Conservation (phyloP, 2,329 filamentous ascomycete species). For the Hortaea werneckii region DNA sequence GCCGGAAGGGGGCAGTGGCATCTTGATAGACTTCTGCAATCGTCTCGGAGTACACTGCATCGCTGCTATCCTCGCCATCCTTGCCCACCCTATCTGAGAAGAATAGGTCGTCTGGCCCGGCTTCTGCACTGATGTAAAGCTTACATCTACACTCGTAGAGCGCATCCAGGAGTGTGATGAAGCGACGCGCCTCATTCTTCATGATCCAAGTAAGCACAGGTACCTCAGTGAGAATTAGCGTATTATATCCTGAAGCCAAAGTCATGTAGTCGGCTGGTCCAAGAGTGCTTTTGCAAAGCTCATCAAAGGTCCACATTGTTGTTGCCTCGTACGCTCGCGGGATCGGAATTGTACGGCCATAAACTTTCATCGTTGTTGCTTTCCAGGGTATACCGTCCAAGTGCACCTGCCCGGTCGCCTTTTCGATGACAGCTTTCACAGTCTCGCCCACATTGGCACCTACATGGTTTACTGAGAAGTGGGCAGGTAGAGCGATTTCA, state of each 20-base stretch:
- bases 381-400: constrained; percentile 28
- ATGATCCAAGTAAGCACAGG: constrained; percentile 56
- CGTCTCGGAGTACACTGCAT: constrained; percentile 55
- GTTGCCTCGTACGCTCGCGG: constrained; percentile 48
- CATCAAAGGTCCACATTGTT: constrained; percentile 56
- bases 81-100: constrained; percentile 49
- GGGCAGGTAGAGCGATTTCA: not conserved
- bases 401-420: constrained; percentile 10
- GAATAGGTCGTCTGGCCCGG: constrained; percentile 63
- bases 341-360: constrained; percentile 53
- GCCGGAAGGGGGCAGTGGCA: constrained; percentile 63
- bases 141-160: constrained; percentile 75
- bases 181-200: constrained; percentile 71
- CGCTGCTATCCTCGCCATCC: constrained; percentile 21
- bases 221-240: constrained; percentile 61
- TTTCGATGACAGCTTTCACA: constrained; percentile 9
- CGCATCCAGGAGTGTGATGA: constrained; percentile 72
- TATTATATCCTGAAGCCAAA: constrained; percentile 69
- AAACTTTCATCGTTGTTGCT: constrained; percentile 41
- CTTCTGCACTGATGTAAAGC: constrained; percentile 56
- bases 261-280: constrained; percentile 78
- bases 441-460: constrained; percentile 1
- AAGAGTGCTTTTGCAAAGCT: constrained; percentile 55
- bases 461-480: not conserved
- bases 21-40: constrained; percentile 70